These are phyloP conservation scores for Fusarium sp. DNA, from an alignment of 2,329 filamentous ascomycete genomes.

Conservation along the genomic window DNA sequence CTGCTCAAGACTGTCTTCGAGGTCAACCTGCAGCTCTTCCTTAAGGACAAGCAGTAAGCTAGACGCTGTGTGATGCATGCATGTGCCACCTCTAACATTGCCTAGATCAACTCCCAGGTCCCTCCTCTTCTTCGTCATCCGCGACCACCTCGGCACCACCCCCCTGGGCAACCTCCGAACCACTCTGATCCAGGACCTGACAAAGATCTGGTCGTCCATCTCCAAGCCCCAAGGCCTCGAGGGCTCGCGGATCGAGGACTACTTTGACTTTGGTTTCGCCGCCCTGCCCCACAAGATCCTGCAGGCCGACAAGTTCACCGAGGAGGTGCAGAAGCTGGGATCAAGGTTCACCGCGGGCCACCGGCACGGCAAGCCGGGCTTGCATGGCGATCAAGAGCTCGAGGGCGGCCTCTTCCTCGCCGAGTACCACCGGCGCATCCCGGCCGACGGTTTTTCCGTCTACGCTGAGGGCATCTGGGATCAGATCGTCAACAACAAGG, in stretches of 20 bases:
- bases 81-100: constrained; percentile 35
- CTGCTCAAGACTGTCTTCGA: constrained; percentile 98
- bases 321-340: constrained; percentile 83
- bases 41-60: constrained; percentile 91
- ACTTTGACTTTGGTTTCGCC: constrained; percentile 98
- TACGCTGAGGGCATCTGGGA: constrained; percentile 98
- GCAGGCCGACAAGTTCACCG: constrained; percentile 89
- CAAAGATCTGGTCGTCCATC: constrained; percentile 91
- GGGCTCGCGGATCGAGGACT: constrained; percentile 90
- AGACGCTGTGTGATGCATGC: neutral
- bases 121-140: constrained; percentile 97
- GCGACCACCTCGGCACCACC: constrained; percentile 93
- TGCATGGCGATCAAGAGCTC: constrained; percentile 76
- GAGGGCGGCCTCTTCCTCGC: constrained; percentile 88
- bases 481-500: constrained; percentile 98
- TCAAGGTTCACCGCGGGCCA: constrained; percentile 86
- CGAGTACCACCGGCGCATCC: constrained; percentile 95
- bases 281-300: constrained; percentile 97
- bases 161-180: constrained; percentile 90
- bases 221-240: constrained; percentile 93
- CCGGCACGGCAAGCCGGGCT: constrained; percentile 72
- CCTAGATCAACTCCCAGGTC: constrained; percentile 85
- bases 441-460: constrained; percentile 94
- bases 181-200: constrained; percentile 90
- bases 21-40: constrained; percentile 95